Evolutionary conservation across 371 early-diverging fungal species (phyloP), one percentile per base, ranked within the genome.

Genomic region (Cokeromyces recurvatus): DNA sequence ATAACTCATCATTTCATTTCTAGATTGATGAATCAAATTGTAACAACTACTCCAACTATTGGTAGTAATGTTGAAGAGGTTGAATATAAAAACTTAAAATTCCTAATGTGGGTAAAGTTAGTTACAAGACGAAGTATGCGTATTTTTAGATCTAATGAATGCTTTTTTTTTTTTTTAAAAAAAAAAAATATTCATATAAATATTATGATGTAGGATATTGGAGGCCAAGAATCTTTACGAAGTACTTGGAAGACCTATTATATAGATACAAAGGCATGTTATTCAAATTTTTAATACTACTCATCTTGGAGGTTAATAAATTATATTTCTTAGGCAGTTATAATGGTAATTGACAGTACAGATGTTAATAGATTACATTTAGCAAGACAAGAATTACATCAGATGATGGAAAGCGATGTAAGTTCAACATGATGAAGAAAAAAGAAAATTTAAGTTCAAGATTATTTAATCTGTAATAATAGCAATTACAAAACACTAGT

Each of bases 321-420:
- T 29, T 29, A 29, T 44, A 34, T 34, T 34, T 34, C 11, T n/a
- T 34, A 82, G 66, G 87, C 88, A 2, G 84, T 86, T 6, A 85
- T 87, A 47, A 80, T 87, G 83, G 88, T 87, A 21, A 79, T 87
- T 43, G 88, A 87, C 55, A 83, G 83, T 53, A 82, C 80, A 22
- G 88, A 87, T 53, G 63, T 66, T 40, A 81, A 80, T 31, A 71
- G 88, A 31, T 55, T 87, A 31, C 74, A 79, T 48, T 62, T 86
- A 31, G 77, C 83, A 34, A 72, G 75, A 51, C 68, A 73, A 32
- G 88, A 87, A 55, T 64, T 87, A 36, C 79, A 80, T 47, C 74
- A 75, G 45, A 86, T 87, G 84, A 77, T 87, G 83, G 86, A 84
- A 43, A 77, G 77, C 43, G 87, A 87, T 66, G 82, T 77, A 71